These are phyloP conservation scores for Leptomonas pyrrhocoris DNA, from an alignment of 208 protist species.

Conservation along the genomic window DNA sequence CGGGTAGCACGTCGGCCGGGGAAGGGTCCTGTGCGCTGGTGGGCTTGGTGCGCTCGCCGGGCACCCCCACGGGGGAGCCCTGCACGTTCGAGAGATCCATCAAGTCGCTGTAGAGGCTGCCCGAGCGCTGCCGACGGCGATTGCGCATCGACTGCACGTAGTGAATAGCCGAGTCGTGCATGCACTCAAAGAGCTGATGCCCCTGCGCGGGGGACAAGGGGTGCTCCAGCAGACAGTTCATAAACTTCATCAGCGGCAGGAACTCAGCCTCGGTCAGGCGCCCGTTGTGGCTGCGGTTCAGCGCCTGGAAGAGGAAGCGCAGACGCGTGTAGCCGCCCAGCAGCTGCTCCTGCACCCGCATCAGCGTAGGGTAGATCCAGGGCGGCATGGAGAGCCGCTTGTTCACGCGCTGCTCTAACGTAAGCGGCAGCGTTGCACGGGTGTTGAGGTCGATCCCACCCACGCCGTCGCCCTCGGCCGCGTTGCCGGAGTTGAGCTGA, in stretches of 20 bases:
- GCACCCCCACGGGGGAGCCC: background rate
- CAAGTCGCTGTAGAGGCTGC: constrained; percentile 15
- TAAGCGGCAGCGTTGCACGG: background rate
- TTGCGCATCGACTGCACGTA: constrained; percentile 28
- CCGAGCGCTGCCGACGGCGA: constrained; percentile 10
- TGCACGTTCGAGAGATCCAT: background rate
- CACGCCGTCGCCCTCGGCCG: background rate
- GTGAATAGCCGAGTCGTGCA: constrained; percentile 43
- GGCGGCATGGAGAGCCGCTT: constrained; percentile 27
- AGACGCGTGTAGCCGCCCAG: constrained; percentile 42
- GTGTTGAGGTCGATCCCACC: background rate
- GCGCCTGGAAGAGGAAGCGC: constrained; percentile 44
- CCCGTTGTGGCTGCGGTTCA: constrained; percentile 57
- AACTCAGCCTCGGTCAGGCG: constrained; percentile 64
- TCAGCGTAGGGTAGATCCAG: constrained; percentile 67
- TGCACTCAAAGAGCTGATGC: constrained; percentile 33
- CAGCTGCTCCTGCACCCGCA: constrained; percentile 63
- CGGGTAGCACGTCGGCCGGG: background rate
- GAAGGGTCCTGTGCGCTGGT: background rate
- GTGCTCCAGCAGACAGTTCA: constrained; percentile 53
- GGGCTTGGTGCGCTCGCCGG: background rate
- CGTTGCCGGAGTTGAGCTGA: background rate
- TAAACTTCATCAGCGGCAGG: constrained; percentile 46
- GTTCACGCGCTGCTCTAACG: constrained; percentile 16
- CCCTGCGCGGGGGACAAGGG: constrained; percentile 50